These are phyloP conservation scores for Solanum tarapatanum DNA, from an alignment of 257 asterid genomes.

Conservation along the genomic window DNA sequence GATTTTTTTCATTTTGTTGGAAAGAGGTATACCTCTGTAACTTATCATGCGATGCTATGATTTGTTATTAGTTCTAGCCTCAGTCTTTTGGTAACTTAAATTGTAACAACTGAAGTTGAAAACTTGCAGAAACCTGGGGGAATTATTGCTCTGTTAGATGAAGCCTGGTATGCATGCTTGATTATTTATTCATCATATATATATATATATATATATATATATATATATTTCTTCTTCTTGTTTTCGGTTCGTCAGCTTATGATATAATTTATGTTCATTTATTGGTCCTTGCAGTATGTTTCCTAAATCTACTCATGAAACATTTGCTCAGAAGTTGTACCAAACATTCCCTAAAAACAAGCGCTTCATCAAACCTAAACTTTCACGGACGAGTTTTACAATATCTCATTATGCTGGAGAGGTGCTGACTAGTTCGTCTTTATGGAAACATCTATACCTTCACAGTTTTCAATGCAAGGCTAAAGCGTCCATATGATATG, in stretches of 20 bases:
- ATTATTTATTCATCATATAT: background rate
- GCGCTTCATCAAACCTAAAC: slow-evolving; percentile 97
- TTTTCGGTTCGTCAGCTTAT: slow-evolving; percentile 5
- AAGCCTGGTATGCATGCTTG: slow-evolving; percentile 70
- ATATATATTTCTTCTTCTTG: background rate
- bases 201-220: background rate
- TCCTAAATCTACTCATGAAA: slow-evolving; percentile 98
- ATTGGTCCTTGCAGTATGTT: slow-evolving; percentile 73
- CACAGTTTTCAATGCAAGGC: background rate
- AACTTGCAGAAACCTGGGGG: slow-evolving; percentile 97
- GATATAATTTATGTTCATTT: slow-evolving; percentile 7
- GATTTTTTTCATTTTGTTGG: background rate
- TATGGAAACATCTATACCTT: background rate
- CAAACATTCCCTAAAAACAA: slow-evolving; percentile 84
- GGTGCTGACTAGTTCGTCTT: slow-evolving; percentile 33
- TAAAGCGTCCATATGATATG: slow-evolving; percentile 11
- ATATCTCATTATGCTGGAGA: slow-evolving; percentile 99
- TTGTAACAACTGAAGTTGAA: background rate
- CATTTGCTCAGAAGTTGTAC: slow-evolving; percentile 98
- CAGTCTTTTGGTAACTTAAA: background rate
- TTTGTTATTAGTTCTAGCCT: background rate
- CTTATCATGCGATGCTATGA: background rate
- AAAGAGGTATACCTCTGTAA: background rate
- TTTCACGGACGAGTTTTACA: slow-evolving; percentile 92
- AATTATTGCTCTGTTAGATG: slow-evolving; percentile 91